Evolutionary conservation across 768 basidiomycete genomes (phyloP), one percentile per base, ranked within the genome.

Genomic region (Kwoniella shandongensis): DNA sequence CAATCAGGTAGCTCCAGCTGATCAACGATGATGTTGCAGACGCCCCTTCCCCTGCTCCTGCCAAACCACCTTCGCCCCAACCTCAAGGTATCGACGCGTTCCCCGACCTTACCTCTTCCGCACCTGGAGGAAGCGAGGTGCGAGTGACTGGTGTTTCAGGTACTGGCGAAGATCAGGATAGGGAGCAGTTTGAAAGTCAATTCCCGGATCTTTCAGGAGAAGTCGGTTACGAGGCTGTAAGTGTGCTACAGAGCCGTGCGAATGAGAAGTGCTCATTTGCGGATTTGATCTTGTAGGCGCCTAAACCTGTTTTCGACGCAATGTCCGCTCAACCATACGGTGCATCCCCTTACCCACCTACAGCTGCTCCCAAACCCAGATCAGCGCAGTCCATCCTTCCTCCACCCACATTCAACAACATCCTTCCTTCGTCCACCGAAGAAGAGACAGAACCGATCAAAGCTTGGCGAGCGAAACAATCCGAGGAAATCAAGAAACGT

Each of bases 401-500:
- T 39, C 55, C 69, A 17, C 75, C 75, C 15, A 44, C 63, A 20
- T 73, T 76, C 58, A 44, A 44, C 46, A 73, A 73, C 46, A 73
- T 65, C 55, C 60, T 73, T 3, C 61, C 65, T 22, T 54, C 62
- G 2, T 47, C 53, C 23, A 44, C 64, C 23, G 62, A 74, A 44
- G 69, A 74, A 44, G 75, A 76, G 10, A 67, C 73, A 15, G 69
- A 69, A 42, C 72, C 75, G 6, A 70, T 76, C 72, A 93, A 89
- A 73, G 80, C 86, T 70, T 97, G 94, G 94, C 85, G 89, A 44
- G 88, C 86, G 73, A 85, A 84, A 69, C 93, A 96, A 70, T 85
- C 84, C 23, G 86, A 81, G 23, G 91, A 92, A 71, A 92, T 97
- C 60, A 83, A 80, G 62, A 81, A 81, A 38, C 86, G 94, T 54